Base-by-base conservation (phyloP, 305 asterid species). In the Andrographis paniculata region DNA sequence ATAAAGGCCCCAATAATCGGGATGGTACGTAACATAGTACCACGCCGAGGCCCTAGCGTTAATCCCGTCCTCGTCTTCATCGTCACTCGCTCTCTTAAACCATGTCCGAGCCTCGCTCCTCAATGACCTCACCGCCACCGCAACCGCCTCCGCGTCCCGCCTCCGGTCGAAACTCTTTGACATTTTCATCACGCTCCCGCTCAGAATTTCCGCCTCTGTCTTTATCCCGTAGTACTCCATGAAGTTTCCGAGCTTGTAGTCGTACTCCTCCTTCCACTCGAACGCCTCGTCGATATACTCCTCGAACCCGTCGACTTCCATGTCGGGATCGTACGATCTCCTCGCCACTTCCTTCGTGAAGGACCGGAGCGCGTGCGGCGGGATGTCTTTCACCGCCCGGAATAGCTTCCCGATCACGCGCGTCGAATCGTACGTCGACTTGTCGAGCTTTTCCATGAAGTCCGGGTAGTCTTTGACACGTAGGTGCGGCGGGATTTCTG, bases 381-480 rank as follows among this genome's bases (percentile, higher is more conserved):
- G 67, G 0, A 66, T 73, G 14, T 74, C 73, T 53, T 70, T 86
- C 11, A 91, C 94, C 59, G 72, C 79, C 48, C 91, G 48, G 52
- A 48, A 87, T 46, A 86, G 96, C 66, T 80, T 91, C 35, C 99
- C 99, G 6, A 91, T 83, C 42, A 87, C 71, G 43, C 72, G 58
- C 15, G 39, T 2, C 0, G 96, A 91, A 37, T 2, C 45, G 14
- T 91, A 87, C 1, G 62, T 69, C 1, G 65, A 1, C 71, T 80
- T 83, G 67, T 87, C 96, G 3, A 77, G 70, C 67, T 91, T 91
- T 20, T 87, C 99, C 99, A 91, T 87, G 75, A 87, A 91, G 62
- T 87, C 99, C 0, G 99, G 99, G 48, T 80, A 91, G 28, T 73
- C 80, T 62, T 74, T 83, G 46, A 73, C 89, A 1, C 94, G 96